These are phyloP conservation scores for Coniella lustricola DNA, from an alignment of 2,329 filamentous ascomycete genomes.

Conservation along the genomic window DNA sequence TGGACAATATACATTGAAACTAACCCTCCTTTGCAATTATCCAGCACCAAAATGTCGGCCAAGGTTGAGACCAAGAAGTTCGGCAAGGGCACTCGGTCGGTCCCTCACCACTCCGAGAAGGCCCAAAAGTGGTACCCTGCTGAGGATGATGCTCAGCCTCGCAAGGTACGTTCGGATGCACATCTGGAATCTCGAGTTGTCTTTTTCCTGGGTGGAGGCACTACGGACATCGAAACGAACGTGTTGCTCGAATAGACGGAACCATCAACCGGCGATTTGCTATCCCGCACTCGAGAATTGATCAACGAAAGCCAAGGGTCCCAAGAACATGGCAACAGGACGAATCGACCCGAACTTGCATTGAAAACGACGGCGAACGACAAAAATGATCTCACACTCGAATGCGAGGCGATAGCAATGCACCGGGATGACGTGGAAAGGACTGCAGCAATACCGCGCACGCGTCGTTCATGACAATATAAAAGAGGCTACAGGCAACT, in stretches of 20 bases:
- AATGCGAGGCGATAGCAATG: neutral
- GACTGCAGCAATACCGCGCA: too few relatives aligned
- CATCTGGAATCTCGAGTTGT: conserved; percentile 15
- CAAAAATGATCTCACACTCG: neutral
- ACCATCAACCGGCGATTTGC: too few relatives aligned
- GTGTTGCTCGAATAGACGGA: neutral
- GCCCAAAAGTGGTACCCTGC: conserved; percentile 99
- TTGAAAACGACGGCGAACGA: too few relatives aligned
- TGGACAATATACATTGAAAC: neutral
- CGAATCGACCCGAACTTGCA: too few relatives aligned
- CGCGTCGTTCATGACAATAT: neutral
- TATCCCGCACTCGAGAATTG: too few relatives aligned
- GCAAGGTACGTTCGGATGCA: conserved; percentile 72
- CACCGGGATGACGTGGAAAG: too few relatives aligned
- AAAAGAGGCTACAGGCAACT: conserved; percentile 14
- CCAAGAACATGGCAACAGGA: neutral
- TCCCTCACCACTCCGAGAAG: conserved; percentile 83
- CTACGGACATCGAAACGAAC: neutral
- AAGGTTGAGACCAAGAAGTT: conserved; percentile 86
- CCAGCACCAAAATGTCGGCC: conserved; percentile 58
- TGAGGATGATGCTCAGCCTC: conserved; percentile 79
- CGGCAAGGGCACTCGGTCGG: conserved; percentile 89
- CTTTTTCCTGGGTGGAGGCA: neutral
- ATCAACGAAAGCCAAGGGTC: neutral
- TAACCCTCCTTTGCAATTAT: conserved; percentile 9